Conservation (phyloP, 352 stramenopile genomes). For the Phytopythium ostracodes region DNA sequence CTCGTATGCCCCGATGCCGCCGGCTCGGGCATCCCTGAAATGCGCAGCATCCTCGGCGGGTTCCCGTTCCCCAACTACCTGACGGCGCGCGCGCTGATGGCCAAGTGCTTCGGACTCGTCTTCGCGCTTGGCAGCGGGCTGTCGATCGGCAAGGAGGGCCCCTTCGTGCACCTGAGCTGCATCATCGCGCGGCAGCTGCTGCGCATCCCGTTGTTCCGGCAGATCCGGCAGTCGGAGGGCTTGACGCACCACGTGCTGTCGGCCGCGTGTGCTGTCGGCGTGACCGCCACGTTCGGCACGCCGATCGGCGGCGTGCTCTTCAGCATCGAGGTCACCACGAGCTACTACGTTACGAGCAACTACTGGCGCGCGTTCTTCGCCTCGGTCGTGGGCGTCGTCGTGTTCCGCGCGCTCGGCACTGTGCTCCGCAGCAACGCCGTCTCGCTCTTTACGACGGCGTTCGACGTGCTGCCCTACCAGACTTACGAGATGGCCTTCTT, state of each 20-base stretch:
- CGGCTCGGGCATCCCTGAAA: slow-evolving; percentile 74
- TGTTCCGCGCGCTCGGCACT: slow-evolving; percentile 76
- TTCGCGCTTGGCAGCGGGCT: slow-evolving; percentile 63
- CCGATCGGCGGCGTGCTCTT: slow-evolving; percentile 78
- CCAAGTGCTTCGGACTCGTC: slow-evolving; percentile 65
- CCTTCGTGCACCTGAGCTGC: slow-evolving; percentile 76
- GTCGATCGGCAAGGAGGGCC: slow-evolving; percentile 75
- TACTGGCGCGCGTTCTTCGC: slow-evolving; percentile 90
- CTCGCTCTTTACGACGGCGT: slow-evolving; percentile 79
- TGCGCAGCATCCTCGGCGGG: slow-evolving; percentile 70
- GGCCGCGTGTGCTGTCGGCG: slow-evolving; percentile 66
- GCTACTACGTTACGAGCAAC: slow-evolving; percentile 87
- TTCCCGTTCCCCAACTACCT: slow-evolving; percentile 72
- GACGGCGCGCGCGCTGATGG: slow-evolving; percentile 43
- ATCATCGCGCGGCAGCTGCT: slow-evolving; percentile 70
- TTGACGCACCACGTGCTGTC: slow-evolving; percentile 68
- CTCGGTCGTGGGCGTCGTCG: slow-evolving; percentile 78
- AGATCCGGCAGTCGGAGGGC: slow-evolving; percentile 54
- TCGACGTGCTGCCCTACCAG: slow-evolving; percentile 66
- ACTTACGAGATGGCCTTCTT: slow-evolving; percentile 77
- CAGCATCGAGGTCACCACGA: slow-evolving; percentile 82
- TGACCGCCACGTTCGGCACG: slow-evolving; percentile 73
- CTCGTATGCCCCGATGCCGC: slow-evolving; percentile 58
- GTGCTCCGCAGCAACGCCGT: slow-evolving; percentile 52
- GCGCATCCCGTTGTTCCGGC: slow-evolving; percentile 46